Evolutionary conservation across 2,329 filamentous ascomycete genomes (phyloP).

Genomic region (Bipolaris sorokiniana): DNA sequence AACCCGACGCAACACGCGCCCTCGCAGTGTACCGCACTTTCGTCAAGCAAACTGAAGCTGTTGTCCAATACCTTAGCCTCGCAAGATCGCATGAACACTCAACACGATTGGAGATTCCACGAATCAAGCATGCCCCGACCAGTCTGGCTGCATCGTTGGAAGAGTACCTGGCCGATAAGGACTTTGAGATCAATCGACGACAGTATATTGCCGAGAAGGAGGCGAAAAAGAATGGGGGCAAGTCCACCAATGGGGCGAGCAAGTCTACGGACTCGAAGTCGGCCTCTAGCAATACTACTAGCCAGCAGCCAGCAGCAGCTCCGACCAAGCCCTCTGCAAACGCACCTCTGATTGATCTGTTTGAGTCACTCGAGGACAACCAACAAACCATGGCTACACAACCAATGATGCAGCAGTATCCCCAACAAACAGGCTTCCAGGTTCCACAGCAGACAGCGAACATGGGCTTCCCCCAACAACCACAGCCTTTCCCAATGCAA

Average conservation of each 20-base stretch:
- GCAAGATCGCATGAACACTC: constrained; percentile 91
- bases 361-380: constrained; percentile 44
- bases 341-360: constrained; percentile 44
- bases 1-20: constrained; percentile 87
- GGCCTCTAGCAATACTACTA: constrained; percentile 32
- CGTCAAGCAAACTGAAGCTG: constrained; percentile 87
- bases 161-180: constrained; percentile 91
- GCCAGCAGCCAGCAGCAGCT: constrained; percentile 28
- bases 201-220: constrained; percentile 92
- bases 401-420: constrained; percentile 43
- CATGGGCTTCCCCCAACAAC: constrained; percentile 39
- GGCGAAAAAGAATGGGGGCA: constrained; percentile 63
- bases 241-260: constrained; percentile 46
- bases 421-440: constrained; percentile 40
- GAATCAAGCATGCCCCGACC: constrained; percentile 94
- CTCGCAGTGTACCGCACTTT: constrained; percentile 92
- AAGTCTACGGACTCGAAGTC: constrained; percentile 48
- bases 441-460: constrained; percentile 52
- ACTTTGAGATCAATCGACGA: constrained; percentile 90
- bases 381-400: constrained; percentile 46
- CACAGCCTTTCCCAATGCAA: constrained; percentile 62
- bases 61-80: constrained; percentile 86
- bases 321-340: constrained; percentile 27
- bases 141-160: constrained; percentile 88
- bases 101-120: constrained; percentile 91